Conservation (phyloP, 2,329 filamentous ascomycete species). For the Ceratocystis papillata region DNA sequence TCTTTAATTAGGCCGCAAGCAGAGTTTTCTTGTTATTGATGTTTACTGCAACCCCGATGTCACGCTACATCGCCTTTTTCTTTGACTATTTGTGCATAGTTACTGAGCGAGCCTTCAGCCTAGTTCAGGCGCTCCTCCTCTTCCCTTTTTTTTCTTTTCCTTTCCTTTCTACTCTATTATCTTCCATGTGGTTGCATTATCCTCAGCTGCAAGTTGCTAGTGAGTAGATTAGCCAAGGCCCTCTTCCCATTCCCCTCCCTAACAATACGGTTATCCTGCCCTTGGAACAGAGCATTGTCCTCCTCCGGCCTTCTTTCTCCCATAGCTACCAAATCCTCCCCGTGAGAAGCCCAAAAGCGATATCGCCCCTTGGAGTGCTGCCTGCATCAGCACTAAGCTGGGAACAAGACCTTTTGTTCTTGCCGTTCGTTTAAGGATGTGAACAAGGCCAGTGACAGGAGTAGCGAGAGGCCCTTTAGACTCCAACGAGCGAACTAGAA, state of each 20-base stretch:
- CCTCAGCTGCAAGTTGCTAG: too few relatives aligned
- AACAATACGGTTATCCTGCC: too few relatives aligned
- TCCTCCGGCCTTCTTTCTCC: neutral
- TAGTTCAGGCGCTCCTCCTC: neutral
- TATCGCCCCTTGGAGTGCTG: neutral
- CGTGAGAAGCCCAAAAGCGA: neutral
- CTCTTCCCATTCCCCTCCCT: too few relatives aligned
- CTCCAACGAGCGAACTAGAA: neutral
- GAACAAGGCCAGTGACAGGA: neutral
- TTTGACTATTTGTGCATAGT: too few relatives aligned
- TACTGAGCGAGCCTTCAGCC: too few relatives aligned
- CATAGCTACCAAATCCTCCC: neutral
- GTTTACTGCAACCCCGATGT: neutral
- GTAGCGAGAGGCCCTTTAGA: neutral
- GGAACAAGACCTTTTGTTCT: slow-evolving; percentile 9
- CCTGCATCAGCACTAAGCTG: neutral
- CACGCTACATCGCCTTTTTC: too few relatives aligned
- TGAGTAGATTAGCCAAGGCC: too few relatives aligned
- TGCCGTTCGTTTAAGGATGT: neutral
- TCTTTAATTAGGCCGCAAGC: slow-evolving; percentile 4
- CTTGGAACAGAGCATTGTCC: neutral
- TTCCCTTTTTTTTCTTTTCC: neutral
- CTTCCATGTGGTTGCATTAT: neutral
- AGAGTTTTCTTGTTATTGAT: neutral
- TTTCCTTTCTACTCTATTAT: neutral